A percentile compares a stretch with the other conserved stretches of the same genome.
Conservation (phyloP, 2,329 filamentous ascomycete species). For the Cercospora janseana region DNA sequence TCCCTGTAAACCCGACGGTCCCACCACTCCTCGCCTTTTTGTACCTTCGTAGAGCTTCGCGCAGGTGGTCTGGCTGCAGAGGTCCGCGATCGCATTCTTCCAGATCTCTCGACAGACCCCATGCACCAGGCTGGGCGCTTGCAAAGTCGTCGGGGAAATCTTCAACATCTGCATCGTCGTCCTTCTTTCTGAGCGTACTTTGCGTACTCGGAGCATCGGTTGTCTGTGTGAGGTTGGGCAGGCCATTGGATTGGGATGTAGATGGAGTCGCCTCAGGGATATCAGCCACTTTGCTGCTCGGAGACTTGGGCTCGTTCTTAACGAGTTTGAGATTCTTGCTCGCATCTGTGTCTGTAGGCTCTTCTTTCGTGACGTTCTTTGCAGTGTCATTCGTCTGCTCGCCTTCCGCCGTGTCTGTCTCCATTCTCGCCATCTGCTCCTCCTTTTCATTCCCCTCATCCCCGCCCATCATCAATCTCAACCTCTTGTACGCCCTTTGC, state of each 20-base stretch:
- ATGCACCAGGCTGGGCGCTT: conserved; percentile 27
- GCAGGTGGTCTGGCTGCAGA: conserved; percentile 69
- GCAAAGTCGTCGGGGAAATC: conserved; percentile 22
- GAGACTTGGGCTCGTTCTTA: conserved; percentile 10
- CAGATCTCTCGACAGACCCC: conserved; percentile 29
- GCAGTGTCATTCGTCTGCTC: conserved; percentile 5
- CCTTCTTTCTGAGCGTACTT: conserved; percentile 7
- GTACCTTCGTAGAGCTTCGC: conserved; percentile 70
- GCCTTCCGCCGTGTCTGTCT: conserved; percentile 15
- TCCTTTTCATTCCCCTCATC: conserved; percentile 19
- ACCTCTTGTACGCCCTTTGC: conserved; percentile 40
- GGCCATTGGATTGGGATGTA: conserved; percentile 1
- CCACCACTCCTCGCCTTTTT: conserved; percentile 62
- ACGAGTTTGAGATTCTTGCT: conserved; percentile 14
- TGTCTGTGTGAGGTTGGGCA: conserved; percentile 17
- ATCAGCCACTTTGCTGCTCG: conserved; percentile 12
- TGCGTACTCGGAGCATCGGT: conserved; percentile 15
- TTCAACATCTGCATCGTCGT: conserved; percentile 11
- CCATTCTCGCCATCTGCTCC: conserved; percentile 39
- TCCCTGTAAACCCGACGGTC: conserved; percentile 52
- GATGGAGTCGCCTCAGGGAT: conserved; percentile 7
- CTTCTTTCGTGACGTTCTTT: too few relatives aligned
- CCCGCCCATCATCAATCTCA: conserved; percentile 30
- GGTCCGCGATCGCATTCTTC: conserved; percentile 52
- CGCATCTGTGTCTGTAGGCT: neutral